These are phyloP conservation scores for Crepidotus variabilis DNA, from an alignment of 768 basidiomycete genomes.

Conservation along the genomic window DNA sequence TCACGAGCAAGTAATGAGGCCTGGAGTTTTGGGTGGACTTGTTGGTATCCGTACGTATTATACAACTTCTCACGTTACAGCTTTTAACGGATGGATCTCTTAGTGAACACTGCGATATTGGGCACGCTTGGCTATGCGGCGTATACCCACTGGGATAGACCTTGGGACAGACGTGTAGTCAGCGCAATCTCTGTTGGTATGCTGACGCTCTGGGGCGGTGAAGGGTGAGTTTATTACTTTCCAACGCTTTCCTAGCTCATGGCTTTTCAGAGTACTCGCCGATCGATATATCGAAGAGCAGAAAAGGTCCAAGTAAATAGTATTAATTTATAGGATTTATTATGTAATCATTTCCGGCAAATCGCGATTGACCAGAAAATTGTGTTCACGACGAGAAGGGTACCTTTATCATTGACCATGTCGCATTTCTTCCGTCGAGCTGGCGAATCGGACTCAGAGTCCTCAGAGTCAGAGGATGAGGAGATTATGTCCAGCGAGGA, in stretches of 20 bases:
- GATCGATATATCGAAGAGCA: not conserved
- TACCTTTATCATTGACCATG: constrained; percentile 31
- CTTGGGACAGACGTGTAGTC: constrained; percentile 65
- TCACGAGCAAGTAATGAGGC: constrained; percentile 55
- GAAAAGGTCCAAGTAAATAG: not conserved
- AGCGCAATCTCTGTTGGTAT: constrained; percentile 57
- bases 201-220: constrained; percentile 56
- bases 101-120: constrained; percentile 63
- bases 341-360: not conserved
- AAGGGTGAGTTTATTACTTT: constrained; percentile 46
- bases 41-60: constrained; percentile 51
- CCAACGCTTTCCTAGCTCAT: not conserved
- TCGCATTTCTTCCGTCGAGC: constrained; percentile 88
- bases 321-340: not conserved
- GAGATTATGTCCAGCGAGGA: constrained; percentile 71
- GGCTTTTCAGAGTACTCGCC: not conserved
- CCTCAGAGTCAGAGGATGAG: constrained; percentile 73
- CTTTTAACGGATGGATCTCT: not conserved
- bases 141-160: constrained; percentile 63
- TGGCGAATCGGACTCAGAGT: constrained; percentile 76
- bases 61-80: not conserved
- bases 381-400: not conserved
- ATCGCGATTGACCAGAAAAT: not conserved
- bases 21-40: constrained; percentile 63
- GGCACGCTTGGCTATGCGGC: constrained; percentile 60